phyloP scores from a whole-genome alignment of 768 basidiomycete species.

The Termitomyces sp. region DNA sequence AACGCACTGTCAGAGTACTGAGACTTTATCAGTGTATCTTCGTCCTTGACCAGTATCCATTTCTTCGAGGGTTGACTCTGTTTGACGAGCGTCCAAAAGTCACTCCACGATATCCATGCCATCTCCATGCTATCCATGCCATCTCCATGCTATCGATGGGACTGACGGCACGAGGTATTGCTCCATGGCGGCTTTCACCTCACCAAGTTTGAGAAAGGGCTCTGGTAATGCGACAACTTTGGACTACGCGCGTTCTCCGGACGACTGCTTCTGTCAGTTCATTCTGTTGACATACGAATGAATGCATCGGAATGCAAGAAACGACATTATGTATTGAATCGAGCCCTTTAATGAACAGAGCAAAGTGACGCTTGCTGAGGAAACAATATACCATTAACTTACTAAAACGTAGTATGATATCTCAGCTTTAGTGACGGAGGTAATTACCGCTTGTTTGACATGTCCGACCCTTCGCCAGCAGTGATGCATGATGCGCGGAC shows the following conservation, averaged over 20 bases:
- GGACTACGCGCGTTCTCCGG: neutral
- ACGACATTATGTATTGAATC: neutral
- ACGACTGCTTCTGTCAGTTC: neutral
- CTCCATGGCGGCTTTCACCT: neutral
- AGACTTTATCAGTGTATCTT: neutral
- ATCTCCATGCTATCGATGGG: neutral
- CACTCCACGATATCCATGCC: neutral
- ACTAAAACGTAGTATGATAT: neutral
- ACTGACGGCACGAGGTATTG: neutral
- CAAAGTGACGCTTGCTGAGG: neutral
- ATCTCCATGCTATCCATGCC: too few species aligned
- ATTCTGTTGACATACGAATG: neutral
- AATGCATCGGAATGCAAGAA: neutral
- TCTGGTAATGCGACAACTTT: neutral
- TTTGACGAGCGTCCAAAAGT: neutral
- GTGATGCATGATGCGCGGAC: neutral
- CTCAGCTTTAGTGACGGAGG: neutral
- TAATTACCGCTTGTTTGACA: neutral
- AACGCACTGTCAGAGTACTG: neutral
- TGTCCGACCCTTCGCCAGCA: neutral
- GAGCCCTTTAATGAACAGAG: neutral
- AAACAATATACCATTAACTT: neutral
- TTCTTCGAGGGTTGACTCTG: too few species aligned
- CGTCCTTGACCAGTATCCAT: too few species aligned
- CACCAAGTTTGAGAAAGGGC: neutral